Evolutionary conservation across 441 rosid species (phyloP), one percentile per base, ranked within the genome.

Genomic region (Cnidoscolus chayamansa): DNA sequence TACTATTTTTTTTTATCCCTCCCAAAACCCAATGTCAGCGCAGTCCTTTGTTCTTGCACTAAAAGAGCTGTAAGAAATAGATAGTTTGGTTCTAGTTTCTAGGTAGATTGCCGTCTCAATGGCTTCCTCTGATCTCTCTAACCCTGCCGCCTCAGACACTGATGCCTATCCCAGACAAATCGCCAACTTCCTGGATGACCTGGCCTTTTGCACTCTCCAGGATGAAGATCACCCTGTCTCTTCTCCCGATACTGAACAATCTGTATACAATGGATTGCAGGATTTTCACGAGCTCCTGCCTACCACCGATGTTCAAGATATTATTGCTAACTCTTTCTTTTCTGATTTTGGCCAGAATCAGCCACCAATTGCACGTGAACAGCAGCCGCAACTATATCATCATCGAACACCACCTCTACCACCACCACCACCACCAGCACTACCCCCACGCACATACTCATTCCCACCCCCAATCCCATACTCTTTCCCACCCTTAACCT

Each of bases 111-210:
- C 30, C 10, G 17, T 25, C 25, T 60, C 19, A 45, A 87, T 85
- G 92, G 84, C 84, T 25, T 87, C 84, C 49, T 91, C 92, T 94
- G 97, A 89, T 85, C 86, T 89, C 45, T 6, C 7, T 40, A 40
- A 82, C 56, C 31, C 85, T 10, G 16, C 76, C 20, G 56, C 77
- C 10, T 7, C 74, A 6, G 59, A 62, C 43, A 54, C 53, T 48
- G 45, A 4, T 6, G 35, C 59, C 2, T 4, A 37, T 12, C 1
- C 13, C 58, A 16, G n/a, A 31, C 59, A 31, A 32, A 37, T 57
- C 56, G 77, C 45, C 47, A 74, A 76, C 74, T 79, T 80, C 68
- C 67, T 81, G 72, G 77, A 82, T 51, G 72, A 77, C 60, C 78
- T 83, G 79, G 72, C 80, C 40, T 20, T 80, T 72, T 76, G 84